Evolutionary conservation across 2,329 filamentous ascomycete genomes (phyloP).

Genomic region (Rhynchosporium secalis): DNA sequence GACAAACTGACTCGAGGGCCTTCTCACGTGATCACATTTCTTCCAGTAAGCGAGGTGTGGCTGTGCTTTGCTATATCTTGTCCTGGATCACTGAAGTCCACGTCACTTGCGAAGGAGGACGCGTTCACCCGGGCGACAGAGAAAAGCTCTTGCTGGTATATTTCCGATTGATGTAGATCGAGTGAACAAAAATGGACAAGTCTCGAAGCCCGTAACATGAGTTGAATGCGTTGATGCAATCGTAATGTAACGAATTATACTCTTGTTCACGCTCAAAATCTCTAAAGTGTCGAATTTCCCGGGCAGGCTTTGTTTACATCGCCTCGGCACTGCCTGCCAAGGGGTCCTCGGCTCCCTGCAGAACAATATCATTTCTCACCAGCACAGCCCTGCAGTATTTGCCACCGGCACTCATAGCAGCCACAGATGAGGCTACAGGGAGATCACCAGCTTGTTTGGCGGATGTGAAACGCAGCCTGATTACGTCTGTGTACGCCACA

Average conservation of each 20-base stretch:
- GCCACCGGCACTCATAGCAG: background rate
- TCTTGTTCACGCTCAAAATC: no score
- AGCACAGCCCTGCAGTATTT: slow-evolving; percentile 9
- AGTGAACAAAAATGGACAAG: background rate
- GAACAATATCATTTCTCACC: background rate
- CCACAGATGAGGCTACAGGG: slow-evolving; percentile 4
- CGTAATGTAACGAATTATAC: background rate
- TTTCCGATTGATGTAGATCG: no score
- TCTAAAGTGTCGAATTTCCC: no score
- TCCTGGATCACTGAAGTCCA: slow-evolving; percentile 1
- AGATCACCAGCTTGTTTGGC: slow-evolving; percentile 8
- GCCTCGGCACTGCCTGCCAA: background rate
- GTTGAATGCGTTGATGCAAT: background rate
- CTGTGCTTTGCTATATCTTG: background rate
- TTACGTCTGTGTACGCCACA: slow-evolving; percentile 16
- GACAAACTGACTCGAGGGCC: background rate
- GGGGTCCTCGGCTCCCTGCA: background rate
- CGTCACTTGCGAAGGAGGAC: slow-evolving; percentile 8
- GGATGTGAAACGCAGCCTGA: slow-evolving; percentile 9
- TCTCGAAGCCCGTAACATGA: background rate
- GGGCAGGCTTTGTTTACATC: slow-evolving; percentile 8
- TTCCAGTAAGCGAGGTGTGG: slow-evolving; percentile 5
- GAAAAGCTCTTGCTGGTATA: background rate
- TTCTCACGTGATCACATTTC: background rate
- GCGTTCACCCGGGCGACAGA: background rate